Evolutionary conservation across 352 stramenopile genomes (phyloP), one percentile per base, ranked within the genome.

Genomic region (Globisporangium radiosum): DNA sequence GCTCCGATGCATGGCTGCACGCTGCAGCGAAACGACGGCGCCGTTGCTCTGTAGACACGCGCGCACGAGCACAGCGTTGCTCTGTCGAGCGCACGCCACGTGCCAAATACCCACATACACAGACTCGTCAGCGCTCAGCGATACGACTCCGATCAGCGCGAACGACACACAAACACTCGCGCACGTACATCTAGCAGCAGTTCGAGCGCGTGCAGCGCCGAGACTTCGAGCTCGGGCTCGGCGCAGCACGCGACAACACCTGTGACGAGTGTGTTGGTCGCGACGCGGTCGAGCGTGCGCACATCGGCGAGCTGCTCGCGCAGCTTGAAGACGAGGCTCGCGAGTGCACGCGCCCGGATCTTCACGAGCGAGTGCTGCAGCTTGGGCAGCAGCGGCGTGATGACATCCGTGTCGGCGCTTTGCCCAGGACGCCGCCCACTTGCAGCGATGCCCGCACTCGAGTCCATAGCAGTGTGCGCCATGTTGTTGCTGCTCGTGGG

Each of bases 251-350:
- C 63, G 10, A 91, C 58, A 6, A 90, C 56, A 4, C 54, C 59
- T 5, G 54, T 60, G 9, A 72, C 51, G 50, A 87, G 73, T 47
- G 62, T 38, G 13, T 65, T 66, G 17, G 78, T 64, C 13, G 73
- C 59, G 15, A 40, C 44, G 44, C 51, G 52, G 19, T 60, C 47
- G 38, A 86, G 70, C 56, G 76, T 59, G 47, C 56, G 55, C 39
- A 60, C 63, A 15, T 70, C 58, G 51, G 85, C 65, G 38, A 91
- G 74, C 25, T 65, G 55, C 69, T 82, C 78, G 14, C 74, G 77
- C 25, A 91, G 63, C 69, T 93, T 93, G 62, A 87, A 83, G 5
- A 77, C 57, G 37, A 91, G 66, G 55, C 66, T 85, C 19, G 63
- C 70, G 54, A 93, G 70, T 55, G 83, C 72, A 8, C 81, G 75